Conservation (phyloP, 1,284 basidiomycete species). For the Cryptococcus amylolentus region DNA sequence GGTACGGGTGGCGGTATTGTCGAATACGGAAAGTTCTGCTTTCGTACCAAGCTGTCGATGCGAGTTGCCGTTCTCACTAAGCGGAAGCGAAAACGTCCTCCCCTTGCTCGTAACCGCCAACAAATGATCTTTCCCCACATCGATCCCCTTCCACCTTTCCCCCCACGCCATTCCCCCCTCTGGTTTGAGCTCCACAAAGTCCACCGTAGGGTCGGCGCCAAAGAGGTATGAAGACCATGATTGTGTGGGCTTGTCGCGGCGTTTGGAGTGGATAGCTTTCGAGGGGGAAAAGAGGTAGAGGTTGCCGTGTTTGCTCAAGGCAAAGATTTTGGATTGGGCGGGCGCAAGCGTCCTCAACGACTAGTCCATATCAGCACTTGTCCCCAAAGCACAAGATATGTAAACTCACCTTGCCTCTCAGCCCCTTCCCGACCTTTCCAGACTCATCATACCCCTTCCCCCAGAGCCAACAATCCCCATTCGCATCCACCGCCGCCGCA, state of each 20-base stretch:
- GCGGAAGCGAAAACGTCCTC: constrained; percentile 73
- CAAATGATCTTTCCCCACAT: constrained; percentile 74
- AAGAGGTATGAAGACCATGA: constrained; percentile 37
- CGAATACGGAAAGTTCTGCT: constrained; percentile 47
- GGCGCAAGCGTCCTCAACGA: constrained; percentile 63
- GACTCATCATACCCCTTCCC: constrained; percentile 58
- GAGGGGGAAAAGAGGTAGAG: constrained; percentile 66
- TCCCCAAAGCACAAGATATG: not conserved
- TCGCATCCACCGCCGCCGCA: constrained; percentile 77
- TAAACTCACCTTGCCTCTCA: constrained; percentile 66
- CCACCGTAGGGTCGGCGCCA: constrained; percentile 41
- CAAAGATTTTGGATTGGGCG: constrained; percentile 61
- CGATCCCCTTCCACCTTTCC: constrained; percentile 66
- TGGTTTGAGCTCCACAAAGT: constrained; percentile 50
- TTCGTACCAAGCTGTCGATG: constrained; percentile 80
- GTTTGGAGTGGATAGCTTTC: constrained; percentile 40
- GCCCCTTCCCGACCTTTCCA: constrained; percentile 50
- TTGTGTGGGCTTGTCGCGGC: constrained; percentile 23
- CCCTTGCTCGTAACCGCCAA: constrained; percentile 79
- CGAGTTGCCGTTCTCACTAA: constrained; percentile 72
- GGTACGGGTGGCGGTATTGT: not conserved
- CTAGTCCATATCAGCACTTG: constrained; percentile 46
- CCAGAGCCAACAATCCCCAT: constrained; percentile 88
- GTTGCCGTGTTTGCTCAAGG: constrained; percentile 64
- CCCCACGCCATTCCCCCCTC: constrained; percentile 56